Conservation (phyloP, 441 rosid species). For the Jatropha podagrica region DNA sequence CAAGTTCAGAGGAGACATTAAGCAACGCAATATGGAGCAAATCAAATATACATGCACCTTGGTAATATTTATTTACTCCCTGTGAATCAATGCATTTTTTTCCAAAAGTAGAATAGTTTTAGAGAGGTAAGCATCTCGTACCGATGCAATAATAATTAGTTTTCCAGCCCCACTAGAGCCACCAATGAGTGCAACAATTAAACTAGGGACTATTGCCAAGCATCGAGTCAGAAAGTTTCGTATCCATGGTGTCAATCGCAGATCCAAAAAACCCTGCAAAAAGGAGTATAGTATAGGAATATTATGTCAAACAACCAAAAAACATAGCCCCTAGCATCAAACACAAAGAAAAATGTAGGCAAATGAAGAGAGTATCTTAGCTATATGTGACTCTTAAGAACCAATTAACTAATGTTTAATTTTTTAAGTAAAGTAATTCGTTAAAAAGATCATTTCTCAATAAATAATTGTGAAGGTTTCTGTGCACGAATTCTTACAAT, state of each 20-base stretch:
- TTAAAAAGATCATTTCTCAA: background rate
- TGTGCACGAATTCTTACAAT: background rate
- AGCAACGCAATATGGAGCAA: background rate
- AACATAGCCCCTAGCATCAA: background rate
- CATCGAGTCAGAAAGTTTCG: slow-evolving; percentile 80
- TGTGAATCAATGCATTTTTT: background rate
- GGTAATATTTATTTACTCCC: background rate
- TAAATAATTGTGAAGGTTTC: background rate
- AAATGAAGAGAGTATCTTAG: background rate
- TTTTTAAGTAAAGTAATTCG: background rate
- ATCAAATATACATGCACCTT: background rate
- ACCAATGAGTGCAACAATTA: slow-evolving; percentile 82
- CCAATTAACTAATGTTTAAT: background rate
- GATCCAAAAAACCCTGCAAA: slow-evolving; percentile 73
- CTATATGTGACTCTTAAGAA: no score
- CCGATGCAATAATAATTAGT: slow-evolving; percentile 91
- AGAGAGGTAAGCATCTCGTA: slow-evolving; percentile 24
- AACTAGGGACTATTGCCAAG: slow-evolving; percentile 88
- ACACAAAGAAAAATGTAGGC: background rate
- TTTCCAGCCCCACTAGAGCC: slow-evolving; percentile 93
- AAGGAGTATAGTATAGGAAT: slow-evolving; percentile 10
- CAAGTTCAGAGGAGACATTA: background rate
- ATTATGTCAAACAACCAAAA: background rate
- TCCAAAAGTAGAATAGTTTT: background rate
- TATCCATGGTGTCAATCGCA: slow-evolving; percentile 75